phyloP scores from a whole-genome alignment of 2,329 filamentous ascomycete species.

The Trichoderma brevicompactum region DNA sequence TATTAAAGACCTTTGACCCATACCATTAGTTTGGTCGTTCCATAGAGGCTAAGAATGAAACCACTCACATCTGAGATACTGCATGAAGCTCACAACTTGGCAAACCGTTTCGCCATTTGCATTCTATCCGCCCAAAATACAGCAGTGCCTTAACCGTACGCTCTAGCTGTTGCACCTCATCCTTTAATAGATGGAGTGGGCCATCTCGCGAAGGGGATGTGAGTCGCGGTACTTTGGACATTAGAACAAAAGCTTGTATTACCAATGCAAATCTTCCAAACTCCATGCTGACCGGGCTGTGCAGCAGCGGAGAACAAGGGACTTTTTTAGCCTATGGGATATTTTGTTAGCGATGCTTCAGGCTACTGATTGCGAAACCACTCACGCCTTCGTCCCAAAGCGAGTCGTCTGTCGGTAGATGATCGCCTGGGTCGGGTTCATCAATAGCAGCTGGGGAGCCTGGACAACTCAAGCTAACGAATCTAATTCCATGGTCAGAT shows the following conservation, averaged over 20 bases:
- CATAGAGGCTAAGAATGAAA: background rate
- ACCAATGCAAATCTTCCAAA: conserved; percentile 17
- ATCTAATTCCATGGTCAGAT: background rate
- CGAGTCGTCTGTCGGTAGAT: conserved; percentile 3
- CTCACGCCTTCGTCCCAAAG: conserved; percentile 18
- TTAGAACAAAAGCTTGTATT: background rate
- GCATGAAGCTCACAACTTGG: conserved; percentile 18
- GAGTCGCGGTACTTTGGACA: conserved; percentile 9
- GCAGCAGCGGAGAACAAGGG: background rate
- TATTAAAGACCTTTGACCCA: background rate
- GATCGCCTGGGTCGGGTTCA: background rate
- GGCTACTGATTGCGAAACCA: background rate
- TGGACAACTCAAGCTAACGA: conserved; percentile 3
- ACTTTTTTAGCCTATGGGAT: background rate
- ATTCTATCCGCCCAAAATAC: conserved; percentile 15
- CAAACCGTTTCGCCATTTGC: background rate
- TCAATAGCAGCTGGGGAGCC: conserved; percentile 5
- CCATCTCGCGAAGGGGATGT: background rate
- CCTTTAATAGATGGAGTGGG: background rate
- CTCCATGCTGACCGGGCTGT: conserved; percentile 10
- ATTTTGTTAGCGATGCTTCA: background rate
- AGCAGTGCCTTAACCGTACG: conserved; percentile 4
- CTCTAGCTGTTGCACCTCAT: conserved; percentile 12
- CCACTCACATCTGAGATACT: background rate
- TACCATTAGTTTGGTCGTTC: background rate